Percentiles rank a stretch among this genome's conserved stretches.
Conservation (phyloP, 1,139 yeast species). For the Lodderomyces orthopsilosis region DNA sequence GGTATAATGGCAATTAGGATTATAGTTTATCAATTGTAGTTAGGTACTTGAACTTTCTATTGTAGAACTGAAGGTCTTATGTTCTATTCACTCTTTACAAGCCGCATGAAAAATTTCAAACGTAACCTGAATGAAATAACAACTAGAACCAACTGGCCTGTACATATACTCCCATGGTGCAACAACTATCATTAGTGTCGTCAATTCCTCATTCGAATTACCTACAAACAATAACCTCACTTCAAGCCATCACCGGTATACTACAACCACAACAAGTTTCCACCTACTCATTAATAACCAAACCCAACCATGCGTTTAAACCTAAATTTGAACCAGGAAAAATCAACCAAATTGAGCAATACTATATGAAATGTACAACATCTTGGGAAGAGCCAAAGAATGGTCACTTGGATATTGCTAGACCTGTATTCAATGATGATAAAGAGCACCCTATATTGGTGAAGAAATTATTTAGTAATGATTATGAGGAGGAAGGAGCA, state of each 20-base stretch:
- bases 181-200: slow-evolving; percentile 42
- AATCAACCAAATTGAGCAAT: slow-evolving; percentile 49
- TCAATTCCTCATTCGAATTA: slow-evolving; percentile 42
- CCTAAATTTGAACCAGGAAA: slow-evolving; percentile 52
- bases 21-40: neutral
- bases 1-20: neutral
- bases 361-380: slow-evolving; percentile 44
- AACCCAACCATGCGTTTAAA: slow-evolving; percentile 42
- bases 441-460: slow-evolving; percentile 16
- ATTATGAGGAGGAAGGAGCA: neutral
- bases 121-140: neutral
- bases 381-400: slow-evolving; percentile 34
- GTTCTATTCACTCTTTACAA: neutral
- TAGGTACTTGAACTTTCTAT: neutral
- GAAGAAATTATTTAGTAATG: slow-evolving; percentile 25
- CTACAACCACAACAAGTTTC: slow-evolving; percentile 38
- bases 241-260: slow-evolving; percentile 45
- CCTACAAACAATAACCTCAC: slow-evolving; percentile 42
- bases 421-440: slow-evolving; percentile 22
- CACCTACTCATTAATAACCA: slow-evolving; percentile 43
- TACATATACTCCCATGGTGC: slow-evolving; percentile 30
- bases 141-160: neutral
- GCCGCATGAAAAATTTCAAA: neutral
- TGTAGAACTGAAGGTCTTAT: neutral
- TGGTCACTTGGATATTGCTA: slow-evolving; percentile 25